Evolutionary conservation across 2,329 filamentous ascomycete species (phyloP), one percentile per base, ranked within the genome.

Genomic region (Colletotrichum sp.): DNA sequence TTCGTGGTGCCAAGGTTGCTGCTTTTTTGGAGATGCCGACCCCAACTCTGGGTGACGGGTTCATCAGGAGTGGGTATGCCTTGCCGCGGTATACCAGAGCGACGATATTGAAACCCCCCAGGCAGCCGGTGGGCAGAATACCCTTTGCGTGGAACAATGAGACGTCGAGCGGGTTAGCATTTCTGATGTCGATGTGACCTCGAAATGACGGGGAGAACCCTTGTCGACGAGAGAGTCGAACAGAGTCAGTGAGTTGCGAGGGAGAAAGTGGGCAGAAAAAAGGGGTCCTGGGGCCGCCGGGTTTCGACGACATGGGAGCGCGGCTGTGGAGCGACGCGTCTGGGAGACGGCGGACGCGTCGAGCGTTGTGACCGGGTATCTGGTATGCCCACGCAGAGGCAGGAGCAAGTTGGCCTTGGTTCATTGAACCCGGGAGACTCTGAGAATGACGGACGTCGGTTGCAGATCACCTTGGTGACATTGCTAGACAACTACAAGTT

Each of bases 311-410:
- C 67, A 71, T 66, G 71, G 67, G 60, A 56, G 36, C 71, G 71
- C 66, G 71, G 67, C 43, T 65, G 56, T 65, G 71, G 71, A 66
- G 71, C 60, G 66, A 71, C 71, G 71, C 71, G 71, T 74, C 56
- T 52, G 43, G 34, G 32, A 60, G 48, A 34, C 28, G 18, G 38
- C 43, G 62, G 60, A 71, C 69, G 69, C 69, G 69, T 71, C 69
- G 30, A 43, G 18, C 21, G 43, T 26, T 21, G 43, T 36, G 26
- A 32, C 36, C 36, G 62, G 62, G 16, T 32, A 28, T 48, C n/a
- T 34, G 34, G 55, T n/a, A 34, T 48, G 67, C 36, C 55, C 55
- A 61, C 67, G 67, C 60, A 18, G 18, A 48, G 26, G 36, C 18
- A 3, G 21, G n/a, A 24, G n/a, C 32, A 26, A 30, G 62, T 30